Evolutionary conservation across 805 yeast genomes (phyloP), one percentile per base, ranked within the genome.

Genomic region (Lachancea dasiensis): DNA sequence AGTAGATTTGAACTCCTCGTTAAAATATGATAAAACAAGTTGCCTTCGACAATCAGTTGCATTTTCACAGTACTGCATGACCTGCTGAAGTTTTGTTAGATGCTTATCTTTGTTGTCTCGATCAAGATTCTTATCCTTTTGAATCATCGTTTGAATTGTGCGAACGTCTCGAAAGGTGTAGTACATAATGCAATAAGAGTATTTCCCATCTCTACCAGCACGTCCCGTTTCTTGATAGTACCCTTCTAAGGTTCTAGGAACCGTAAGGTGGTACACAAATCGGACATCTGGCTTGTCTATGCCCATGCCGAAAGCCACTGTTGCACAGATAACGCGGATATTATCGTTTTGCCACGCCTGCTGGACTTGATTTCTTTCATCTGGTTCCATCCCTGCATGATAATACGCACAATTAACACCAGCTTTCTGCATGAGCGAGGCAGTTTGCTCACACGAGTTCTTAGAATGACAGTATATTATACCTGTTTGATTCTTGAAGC

Each of bases 251-350:
- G 86, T 85, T 51, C 96, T 67, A 0, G 98, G 97, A 18, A 92
- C 64, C 5, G 92, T 84, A 46, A 81, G 70, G 63, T 92, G 98
- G 28, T 86, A 77, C 3, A 92, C 97, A 65, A 72, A 89, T 32
- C 98, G 68, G 9, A 92, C 98, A 61, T 92, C 95, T 0, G 96
- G 84, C 58, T 92, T 92, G 63, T 92, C 98, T 40, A 92, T 90
- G 33, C 98, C 98, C 98, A 92, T 92, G 19, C 98, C 98, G 69
- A 92, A 92, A 0, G 98, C 98, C 51, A 92, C 83, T 0, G 98
- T 92, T 0, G 98, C 98, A 65, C 97, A 90, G 10, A 92, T 87
- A 1, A 89, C 81, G 54, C 80, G 81, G 16, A 81, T 63, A 15
- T 61, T 57, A 39, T 82, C 81, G 1, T 63, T 55, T 58, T 92